A percentile compares a stretch with the other conserved stretches of the same genome.
phyloP scores from a whole-genome alignment of 148 eudicot species.

The Beta vulgaris region DNA sequence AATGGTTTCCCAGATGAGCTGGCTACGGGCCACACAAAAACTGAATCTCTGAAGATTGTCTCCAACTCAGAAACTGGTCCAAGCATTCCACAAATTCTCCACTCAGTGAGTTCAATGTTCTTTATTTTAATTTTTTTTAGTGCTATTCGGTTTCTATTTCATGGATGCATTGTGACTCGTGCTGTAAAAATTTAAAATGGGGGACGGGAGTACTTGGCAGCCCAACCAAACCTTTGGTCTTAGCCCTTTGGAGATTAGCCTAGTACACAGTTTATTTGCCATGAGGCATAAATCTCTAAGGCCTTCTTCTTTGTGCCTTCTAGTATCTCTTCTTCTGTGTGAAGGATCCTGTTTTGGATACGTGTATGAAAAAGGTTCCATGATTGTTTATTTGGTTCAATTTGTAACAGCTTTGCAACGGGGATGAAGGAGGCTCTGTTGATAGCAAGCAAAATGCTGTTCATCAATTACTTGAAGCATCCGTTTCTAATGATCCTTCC shows the following conservation, averaged over 20 bases:
- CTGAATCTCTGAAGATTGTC: conserved; percentile 41
- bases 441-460: conserved; percentile 62
- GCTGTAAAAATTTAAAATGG: background rate
- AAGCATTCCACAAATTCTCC: conserved; percentile 94
- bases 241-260: too few relatives aligned
- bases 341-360: background rate
- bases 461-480: conserved; percentile 73
- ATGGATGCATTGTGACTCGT: background rate
- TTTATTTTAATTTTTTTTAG: background rate
- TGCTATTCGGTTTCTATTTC: background rate
- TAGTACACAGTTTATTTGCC: background rate
- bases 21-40: conserved; percentile 40
- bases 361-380: background rate
- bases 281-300: background rate
- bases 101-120: conserved; percentile 55
- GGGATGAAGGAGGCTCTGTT: conserved; percentile 54
- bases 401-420: conserved; percentile 59
- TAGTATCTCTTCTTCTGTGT: background rate
- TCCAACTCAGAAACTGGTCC: conserved; percentile 61
- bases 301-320: background rate
- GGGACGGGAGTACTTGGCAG: too few relatives aligned
- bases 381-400: conserved; percentile 20
- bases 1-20: conserved; percentile 49
- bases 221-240: too few relatives aligned
- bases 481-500: conserved; percentile 65